Base-by-base conservation (phyloP, 148 eudicot genomes). In the Vaccinium myrtillus region DNA sequence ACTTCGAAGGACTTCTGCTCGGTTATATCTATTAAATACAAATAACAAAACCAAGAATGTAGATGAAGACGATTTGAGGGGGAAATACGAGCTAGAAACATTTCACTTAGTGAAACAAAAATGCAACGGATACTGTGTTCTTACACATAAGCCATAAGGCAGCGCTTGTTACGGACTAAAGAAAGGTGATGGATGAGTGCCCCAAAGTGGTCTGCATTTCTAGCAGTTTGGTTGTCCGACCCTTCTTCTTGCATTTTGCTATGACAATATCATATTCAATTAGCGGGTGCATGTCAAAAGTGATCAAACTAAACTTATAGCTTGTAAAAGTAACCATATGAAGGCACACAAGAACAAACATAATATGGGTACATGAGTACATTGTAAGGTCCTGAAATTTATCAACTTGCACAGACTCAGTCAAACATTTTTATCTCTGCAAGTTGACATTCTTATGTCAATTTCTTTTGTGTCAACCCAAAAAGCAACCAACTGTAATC, bases 161-260 rank as follows among this genome's bases (percentile, higher is more conserved):
- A 96, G 56, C 98, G 99, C 87, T 96, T 96, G 88, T 97, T 94
- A 85, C 99, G 97, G 65, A 93, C 88, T 78, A 96, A 83, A 54
- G 99, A 92, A 83, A 93, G 95, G 86, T 93, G 99, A 82, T 94
- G 98, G 85, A 93, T 91, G 79, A 97, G 98, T 90, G 92, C 93
- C 83, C 98, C 99, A 88, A 85, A 92, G 87, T 96, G 98, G 82
- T 96, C 94, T 30, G 95, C 89, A 71, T 88, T 96, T 89, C 89
- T 90, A 80, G 92, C 85, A 82, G 96, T 84, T 82, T 95, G 93
- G 79, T 85, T 88, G 78, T 83, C 92, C 61, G 86, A 86, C 56
- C 93, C 93, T 85, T 91, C 98, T 87, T 91, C 93, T 89, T 96
- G 98, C 87, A 92, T 88, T 91, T 96, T 96, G 88, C 98, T 96